These are phyloP conservation scores for Fusarium oxysporum DNA, from an alignment of 2,329 filamentous ascomycete genomes.

Conservation along the genomic window DNA sequence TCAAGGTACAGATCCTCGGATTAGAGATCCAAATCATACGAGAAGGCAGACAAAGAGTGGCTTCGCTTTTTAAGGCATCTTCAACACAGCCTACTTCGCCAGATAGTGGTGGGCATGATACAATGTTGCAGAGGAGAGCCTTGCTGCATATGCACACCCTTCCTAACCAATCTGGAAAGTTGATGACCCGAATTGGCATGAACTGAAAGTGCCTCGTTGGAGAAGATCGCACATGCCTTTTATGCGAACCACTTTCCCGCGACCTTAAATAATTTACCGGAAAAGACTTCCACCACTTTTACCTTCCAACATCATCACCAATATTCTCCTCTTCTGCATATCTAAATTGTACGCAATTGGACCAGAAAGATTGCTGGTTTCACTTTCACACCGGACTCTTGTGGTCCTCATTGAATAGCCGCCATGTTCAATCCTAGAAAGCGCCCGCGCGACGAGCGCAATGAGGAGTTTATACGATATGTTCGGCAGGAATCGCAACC, in stretches of 20 bases:
- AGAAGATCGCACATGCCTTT: not conserved
- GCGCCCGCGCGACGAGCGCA: not conserved
- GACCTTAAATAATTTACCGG: not conserved
- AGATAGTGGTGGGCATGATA: not conserved
- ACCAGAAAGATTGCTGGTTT: not conserved
- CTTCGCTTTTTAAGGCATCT: not conserved
- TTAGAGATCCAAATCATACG: not conserved
- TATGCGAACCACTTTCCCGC: not conserved
- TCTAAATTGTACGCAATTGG: not conserved
- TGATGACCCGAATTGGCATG: not conserved
- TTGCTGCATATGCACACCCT: slow-evolving; percentile 1
- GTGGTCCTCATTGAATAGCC: not conserved
- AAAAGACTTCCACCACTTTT: not conserved
- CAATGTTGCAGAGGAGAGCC: not conserved
- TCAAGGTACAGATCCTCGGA: not conserved
- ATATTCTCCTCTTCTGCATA: not conserved
- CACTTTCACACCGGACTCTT: not conserved
- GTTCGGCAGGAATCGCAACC: not conserved
- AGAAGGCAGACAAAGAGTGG: not conserved
- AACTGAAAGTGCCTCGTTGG: not conserved
- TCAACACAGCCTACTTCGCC: not conserved
- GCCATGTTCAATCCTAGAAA: not conserved
- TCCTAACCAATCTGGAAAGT: not conserved
- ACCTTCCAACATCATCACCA: not conserved
- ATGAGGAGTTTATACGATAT: slow-evolving; percentile 8